Evolutionary conservation across 2,329 filamentous ascomycete genomes (phyloP).

Genomic region (Xylaria sp.): DNA sequence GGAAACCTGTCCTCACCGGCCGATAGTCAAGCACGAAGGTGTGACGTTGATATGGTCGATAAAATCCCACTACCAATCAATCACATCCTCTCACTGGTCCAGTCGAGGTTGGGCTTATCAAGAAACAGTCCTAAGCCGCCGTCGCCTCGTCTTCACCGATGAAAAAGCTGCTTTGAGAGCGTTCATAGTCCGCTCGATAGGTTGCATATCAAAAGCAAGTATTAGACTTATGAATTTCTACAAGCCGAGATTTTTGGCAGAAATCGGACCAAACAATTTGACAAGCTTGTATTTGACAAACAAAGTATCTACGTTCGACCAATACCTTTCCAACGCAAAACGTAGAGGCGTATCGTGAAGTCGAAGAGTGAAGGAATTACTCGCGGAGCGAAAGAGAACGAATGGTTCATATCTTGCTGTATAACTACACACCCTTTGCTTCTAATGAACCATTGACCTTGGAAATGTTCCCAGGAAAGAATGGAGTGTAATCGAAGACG

Average conservation of each 20-base stretch:
- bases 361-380: not conserved
- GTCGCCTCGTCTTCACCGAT: slow-evolving; percentile 48
- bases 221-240: not conserved
- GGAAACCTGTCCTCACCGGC: not conserved
- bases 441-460: not conserved
- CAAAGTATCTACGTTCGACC: not conserved
- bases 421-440: not conserved
- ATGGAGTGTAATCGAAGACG: slow-evolving; percentile 6
- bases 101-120: slow-evolving; percentile 50
- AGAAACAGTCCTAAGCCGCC: slow-evolving; percentile 46
- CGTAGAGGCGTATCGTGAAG: slow-evolving; percentile 25
- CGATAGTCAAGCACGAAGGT: slow-evolving; percentile 5
- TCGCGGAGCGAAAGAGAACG: not conserved
- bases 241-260: not conserved
- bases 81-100: slow-evolving; percentile 28
- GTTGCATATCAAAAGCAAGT: not conserved
- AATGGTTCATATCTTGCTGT: not conserved
- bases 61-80: not conserved
- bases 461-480: not conserved
- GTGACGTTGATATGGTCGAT: not conserved
- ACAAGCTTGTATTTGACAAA: not conserved
- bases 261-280: not conserved
- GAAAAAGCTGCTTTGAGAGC: slow-evolving; percentile 33
- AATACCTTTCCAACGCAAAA: not conserved
- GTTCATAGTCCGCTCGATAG: not conserved